These are phyloP conservation scores for Brettanomyces nanus DNA, from an alignment of 805 yeast genomes.

Conservation along the genomic window DNA sequence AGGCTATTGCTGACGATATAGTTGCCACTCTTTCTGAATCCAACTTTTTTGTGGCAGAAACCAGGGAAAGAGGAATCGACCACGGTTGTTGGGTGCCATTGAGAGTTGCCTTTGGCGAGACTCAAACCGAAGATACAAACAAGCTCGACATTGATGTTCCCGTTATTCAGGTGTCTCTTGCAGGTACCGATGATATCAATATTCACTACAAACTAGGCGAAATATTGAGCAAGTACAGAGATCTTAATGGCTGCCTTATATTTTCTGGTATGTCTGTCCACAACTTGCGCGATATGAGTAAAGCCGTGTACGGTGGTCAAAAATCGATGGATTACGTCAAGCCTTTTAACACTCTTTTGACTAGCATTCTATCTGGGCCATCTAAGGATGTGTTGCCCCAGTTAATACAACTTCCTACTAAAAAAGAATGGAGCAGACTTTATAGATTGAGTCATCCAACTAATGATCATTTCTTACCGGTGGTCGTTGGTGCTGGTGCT, in stretches of 20 bases:
- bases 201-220: slow-evolving; percentile 48
- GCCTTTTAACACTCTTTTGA: slow-evolving; percentile 43
- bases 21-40: slow-evolving; percentile 29
- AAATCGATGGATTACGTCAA: slow-evolving; percentile 38
- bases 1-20: slow-evolving; percentile 36
- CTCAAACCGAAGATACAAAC: slow-evolving; percentile 25
- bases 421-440: slow-evolving; percentile 24
- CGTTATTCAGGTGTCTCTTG: slow-evolving; percentile 42
- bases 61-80: slow-evolving; percentile 60
- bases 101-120: slow-evolving; percentile 54
- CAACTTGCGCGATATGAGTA: slow-evolving; percentile 50
- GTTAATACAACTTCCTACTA: slow-evolving; percentile 28
- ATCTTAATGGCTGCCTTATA: slow-evolving; percentile 43
- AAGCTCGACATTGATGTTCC: slow-evolving; percentile 40
- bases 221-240: slow-evolving; percentile 42
- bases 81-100: slow-evolving; percentile 83
- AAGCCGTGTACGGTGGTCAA: slow-evolving; percentile 15
- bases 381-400: slow-evolving; percentile 27
- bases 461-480: slow-evolving; percentile 64
- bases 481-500: slow-evolving; percentile 54
- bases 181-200: slow-evolving; percentile 33
- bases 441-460: slow-evolving; percentile 59
- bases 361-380: slow-evolving; percentile 27
- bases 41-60: slow-evolving; percentile 35
- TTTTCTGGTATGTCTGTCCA: slow-evolving; percentile 80